phyloP scores from a whole-genome alignment of 2,329 filamentous ascomycete species.

The Exophiala mesophila region DNA sequence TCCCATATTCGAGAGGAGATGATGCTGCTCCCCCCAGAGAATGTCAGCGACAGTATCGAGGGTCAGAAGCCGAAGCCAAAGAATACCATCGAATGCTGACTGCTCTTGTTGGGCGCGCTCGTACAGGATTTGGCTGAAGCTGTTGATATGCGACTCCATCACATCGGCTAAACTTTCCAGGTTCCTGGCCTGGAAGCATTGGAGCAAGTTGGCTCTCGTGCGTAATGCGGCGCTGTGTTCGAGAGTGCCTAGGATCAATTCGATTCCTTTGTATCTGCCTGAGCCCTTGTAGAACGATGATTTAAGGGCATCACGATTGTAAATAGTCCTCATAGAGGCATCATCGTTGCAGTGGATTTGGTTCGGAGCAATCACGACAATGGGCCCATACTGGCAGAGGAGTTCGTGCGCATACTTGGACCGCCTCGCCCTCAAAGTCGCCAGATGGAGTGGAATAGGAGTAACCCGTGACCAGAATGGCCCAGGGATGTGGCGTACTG shows the following conservation, averaged over 20 bases:
- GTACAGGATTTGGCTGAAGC: background rate
- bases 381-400: background rate
- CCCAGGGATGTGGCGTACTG: constrained; percentile 1
- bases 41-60: constrained; percentile 3
- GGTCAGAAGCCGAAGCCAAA: constrained; percentile 2
- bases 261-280: constrained; percentile 2
- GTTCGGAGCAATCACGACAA: constrained; percentile 3
- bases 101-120: background rate
- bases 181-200: constrained; percentile 3
- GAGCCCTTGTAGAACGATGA: background rate
- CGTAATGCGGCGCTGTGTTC: background rate
- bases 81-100: background rate
- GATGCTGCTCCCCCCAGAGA: constrained; percentile 1
- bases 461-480: constrained; percentile 1
- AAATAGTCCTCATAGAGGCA: constrained; percentile 1
- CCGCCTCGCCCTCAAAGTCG: background rate
- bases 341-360: constrained; percentile 2
- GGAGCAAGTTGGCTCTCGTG: background rate
- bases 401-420: background rate
- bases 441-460: background rate
- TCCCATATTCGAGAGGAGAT: constrained; percentile 1
- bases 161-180: background rate
- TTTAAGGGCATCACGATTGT: constrained; percentile 2
- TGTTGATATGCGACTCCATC: background rate
- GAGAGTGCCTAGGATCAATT: background rate